Conservation (phyloP, 805 yeast species). For the Ogataea siamensis region DNA sequence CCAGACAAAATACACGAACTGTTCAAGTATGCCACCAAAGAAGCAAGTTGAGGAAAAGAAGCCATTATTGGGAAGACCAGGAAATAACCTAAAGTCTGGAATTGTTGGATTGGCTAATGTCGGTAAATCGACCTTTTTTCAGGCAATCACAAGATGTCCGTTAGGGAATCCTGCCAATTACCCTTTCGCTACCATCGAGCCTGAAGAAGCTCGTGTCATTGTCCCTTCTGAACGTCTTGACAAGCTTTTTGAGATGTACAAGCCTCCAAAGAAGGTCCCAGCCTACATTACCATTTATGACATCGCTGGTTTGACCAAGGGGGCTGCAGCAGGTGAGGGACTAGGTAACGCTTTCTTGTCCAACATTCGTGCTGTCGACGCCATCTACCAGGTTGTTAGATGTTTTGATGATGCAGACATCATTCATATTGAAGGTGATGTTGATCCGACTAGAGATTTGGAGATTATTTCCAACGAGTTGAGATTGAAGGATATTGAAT, state of each 20-base stretch:
- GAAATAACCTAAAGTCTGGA: constrained; percentile 56
- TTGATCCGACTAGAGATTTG: constrained; percentile 91
- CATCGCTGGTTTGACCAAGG: constrained; percentile 97
- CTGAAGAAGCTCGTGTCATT: constrained; percentile 94
- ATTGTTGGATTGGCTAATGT: constrained; percentile 94
- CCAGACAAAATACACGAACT: constrained; percentile 6
- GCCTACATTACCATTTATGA: constrained; percentile 92
- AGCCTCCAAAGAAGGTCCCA: constrained; percentile 84
- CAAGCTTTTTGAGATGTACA: constrained; percentile 66
- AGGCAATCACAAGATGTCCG: constrained; percentile 90
- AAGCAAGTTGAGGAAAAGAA: constrained; percentile 40
- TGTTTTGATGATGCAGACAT: constrained; percentile 98
- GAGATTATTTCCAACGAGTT: constrained; percentile 89
- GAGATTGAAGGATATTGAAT: constrained; percentile 95
- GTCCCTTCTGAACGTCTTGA: constrained; percentile 92
- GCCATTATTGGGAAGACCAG: constrained; percentile 39
- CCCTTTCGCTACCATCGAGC: constrained; percentile 97
- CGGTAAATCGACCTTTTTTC: constrained; percentile 97
- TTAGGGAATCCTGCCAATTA: constrained; percentile 97
- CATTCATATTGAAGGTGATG: constrained; percentile 95
- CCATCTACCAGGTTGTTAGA: constrained; percentile 95
- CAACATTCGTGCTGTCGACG: constrained; percentile 96
- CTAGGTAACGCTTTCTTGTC: constrained; percentile 96
- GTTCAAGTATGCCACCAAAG: constrained; percentile 37
- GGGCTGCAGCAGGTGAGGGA: constrained; percentile 97